Conservation (phyloP, 2,329 filamentous ascomycete genomes). For the Lecanicillium sp. region DNA sequence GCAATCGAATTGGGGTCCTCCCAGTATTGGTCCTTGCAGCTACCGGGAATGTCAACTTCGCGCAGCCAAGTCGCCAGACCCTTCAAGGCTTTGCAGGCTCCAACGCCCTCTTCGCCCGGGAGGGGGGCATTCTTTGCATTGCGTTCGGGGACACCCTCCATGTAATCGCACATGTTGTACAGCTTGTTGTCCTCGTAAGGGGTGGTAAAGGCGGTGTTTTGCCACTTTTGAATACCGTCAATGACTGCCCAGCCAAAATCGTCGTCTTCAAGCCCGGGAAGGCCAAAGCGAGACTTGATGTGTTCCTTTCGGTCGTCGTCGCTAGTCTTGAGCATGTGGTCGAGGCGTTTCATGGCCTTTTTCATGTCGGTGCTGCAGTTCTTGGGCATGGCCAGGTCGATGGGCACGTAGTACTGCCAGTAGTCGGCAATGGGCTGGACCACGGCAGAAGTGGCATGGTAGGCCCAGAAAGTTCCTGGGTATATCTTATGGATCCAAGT, state of each 20-base stretch:
- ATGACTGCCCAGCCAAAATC: constrained; percentile 39
- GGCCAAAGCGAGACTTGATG: constrained; percentile 34
- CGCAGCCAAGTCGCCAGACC: constrained; percentile 4
- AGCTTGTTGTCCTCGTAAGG: constrained; percentile 21
- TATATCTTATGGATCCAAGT: constrained; percentile 66
- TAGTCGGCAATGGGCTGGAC: constrained; percentile 67
- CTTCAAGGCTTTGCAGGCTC: constrained; percentile 1
- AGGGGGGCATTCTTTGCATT: not conserved
- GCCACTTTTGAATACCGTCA: constrained; percentile 24
- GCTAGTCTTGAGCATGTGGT: constrained; percentile 35
- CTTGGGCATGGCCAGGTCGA: constrained; percentile 34
- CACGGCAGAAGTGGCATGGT: constrained; percentile 69
- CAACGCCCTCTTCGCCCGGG: constrained; percentile 6
- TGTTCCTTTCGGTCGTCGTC: constrained; percentile 22
- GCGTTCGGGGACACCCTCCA: constrained; percentile 12
- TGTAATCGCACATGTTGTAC: constrained; percentile 27
- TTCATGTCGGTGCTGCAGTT: constrained; percentile 57
- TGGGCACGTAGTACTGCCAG: constrained; percentile 47
- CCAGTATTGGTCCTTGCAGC: constrained; percentile 4
- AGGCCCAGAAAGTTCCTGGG: constrained; percentile 66
- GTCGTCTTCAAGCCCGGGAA: constrained; percentile 33
- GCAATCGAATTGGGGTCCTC: not conserved
- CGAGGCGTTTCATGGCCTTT: constrained; percentile 37
- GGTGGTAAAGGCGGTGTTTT: constrained; percentile 23
- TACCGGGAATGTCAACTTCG: constrained; percentile 5